Evolutionary conservation across 78 protist genomes (phyloP).

Genomic region (Tieghemostelium lacteum): DNA sequence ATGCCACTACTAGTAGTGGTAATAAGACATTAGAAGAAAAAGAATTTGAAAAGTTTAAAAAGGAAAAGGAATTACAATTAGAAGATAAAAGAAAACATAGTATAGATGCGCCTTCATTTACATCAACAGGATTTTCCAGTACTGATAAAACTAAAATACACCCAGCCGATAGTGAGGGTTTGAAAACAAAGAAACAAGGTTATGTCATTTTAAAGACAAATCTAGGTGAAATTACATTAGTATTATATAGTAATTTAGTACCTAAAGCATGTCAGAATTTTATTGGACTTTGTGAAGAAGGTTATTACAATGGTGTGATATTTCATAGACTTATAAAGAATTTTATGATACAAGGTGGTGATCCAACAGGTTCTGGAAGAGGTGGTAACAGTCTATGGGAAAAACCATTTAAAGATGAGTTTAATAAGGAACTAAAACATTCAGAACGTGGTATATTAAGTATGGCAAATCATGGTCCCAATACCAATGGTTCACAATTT

Average conservation of each 20-base stretch:
- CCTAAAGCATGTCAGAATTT: slow-evolving; percentile 94
- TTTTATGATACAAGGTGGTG: slow-evolving; percentile 93
- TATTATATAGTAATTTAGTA: slow-evolving; percentile 83
- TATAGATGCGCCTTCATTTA: slow-evolving; percentile 69
- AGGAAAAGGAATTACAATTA: slow-evolving; percentile 36
- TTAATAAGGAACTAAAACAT: slow-evolving; percentile 69
- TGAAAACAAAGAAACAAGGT: slow-evolving; percentile 75
- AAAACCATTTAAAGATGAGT: slow-evolving; percentile 84
- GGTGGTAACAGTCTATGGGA: slow-evolving; percentile 91
- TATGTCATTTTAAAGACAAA: slow-evolving; percentile 82
- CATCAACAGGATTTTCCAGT: slow-evolving; percentile 40
- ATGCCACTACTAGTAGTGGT: background rate
- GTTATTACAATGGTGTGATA: slow-evolving; percentile 79
- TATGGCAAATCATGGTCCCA: slow-evolving; percentile 91
- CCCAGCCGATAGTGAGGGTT: slow-evolving; percentile 52
- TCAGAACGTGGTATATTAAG: slow-evolving; percentile 84
- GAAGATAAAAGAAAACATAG: slow-evolving; percentile 20
- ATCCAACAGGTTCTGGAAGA: slow-evolving; percentile 88
- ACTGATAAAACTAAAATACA: slow-evolving; percentile 6
- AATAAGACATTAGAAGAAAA: slow-evolving; percentile 39
- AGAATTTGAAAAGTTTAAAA: slow-evolving; percentile 55
- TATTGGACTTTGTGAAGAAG: slow-evolving; percentile 29
- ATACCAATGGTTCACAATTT: slow-evolving; percentile 87
- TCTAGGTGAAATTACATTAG: slow-evolving; percentile 85
- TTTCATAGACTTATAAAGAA: slow-evolving; percentile 90